Evolutionary conservation across 2,329 filamentous ascomycete genomes (phyloP).

Genomic region (Bipolaris cookei): DNA sequence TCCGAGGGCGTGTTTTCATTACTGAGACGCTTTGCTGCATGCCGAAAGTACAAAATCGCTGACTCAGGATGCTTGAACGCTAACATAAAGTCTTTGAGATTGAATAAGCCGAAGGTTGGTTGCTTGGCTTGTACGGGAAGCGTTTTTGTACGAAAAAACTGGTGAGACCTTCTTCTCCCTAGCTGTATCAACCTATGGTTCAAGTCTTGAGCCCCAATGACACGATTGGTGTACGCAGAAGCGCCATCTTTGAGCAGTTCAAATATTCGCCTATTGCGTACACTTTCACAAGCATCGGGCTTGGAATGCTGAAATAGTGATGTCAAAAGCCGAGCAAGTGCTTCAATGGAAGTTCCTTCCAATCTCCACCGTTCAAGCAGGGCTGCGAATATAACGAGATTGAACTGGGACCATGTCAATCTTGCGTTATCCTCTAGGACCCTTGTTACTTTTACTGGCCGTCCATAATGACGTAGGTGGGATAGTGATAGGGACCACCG

Average conservation of each 20-base stretch:
- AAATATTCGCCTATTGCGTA: too few relatives aligned
- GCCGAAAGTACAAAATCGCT: background rate
- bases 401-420: background rate
- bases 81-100: background rate
- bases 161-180: background rate
- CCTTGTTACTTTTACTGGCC: background rate
- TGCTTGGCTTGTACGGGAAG: background rate
- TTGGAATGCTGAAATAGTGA: background rate
- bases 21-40: background rate
- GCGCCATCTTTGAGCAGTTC: background rate
- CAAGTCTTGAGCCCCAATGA: background rate
- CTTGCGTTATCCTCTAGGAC: background rate
- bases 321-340: background rate
- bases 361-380: background rate
- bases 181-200: background rate
- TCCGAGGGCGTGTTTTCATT: background rate
- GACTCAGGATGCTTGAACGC: background rate
- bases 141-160: background rate
- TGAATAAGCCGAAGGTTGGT: background rate
- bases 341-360: background rate
- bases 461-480: background rate
- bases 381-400: background rate
- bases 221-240: background rate
- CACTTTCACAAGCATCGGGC: too few relatives aligned
- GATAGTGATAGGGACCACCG: background rate